Evolutionary conservation across 116 monocot genomes (phyloP), one percentile per base, ranked within the genome.

Genomic region (Posidonia oceanica): DNA sequence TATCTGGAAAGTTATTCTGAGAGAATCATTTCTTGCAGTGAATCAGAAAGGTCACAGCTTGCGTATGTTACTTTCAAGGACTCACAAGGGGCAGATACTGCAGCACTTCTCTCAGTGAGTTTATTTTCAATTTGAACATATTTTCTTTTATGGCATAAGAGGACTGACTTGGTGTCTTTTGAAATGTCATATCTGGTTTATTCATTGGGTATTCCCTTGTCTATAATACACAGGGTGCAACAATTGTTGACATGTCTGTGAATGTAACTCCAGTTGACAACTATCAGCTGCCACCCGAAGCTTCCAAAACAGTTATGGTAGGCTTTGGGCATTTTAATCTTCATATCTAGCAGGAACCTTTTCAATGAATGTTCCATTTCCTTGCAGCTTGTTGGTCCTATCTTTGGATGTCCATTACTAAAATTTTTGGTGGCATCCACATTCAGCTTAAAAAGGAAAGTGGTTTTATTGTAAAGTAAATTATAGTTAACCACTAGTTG

Each of bases 11-110:
- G 38, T 36, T 12, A 29, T 60, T 75, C 75, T 60, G 64, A 54
- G 17, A 64, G 52, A 36, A 55, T 37, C 11, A 14, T 51, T 44
- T 55, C 14, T 14, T 66, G 66, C 37, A 91, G 91, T 71, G 85
- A 87, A 81, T 85, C 91, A 61, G 85, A 87, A 75, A 81, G 75
- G 44, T 77, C 91, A 53, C 82, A 85, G 54, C 69, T 78, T 67
- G 91, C 91, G 16, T 87, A 83, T 76, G 85, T 91, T 62, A 91
- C 85, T 59, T 91, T 91, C 74, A 87, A 85, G 83, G 85, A 87
- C 54, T 62, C 81, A 72, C 88, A 85, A 63, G 91, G 88, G 52
- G 91, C 91, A 70, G 87, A 87, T 51, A 91, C 85, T 62, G 87
- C 88, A 48, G 65, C 78, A 18, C 87, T 91, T 75, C 85, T 91